Evolutionary conservation across 1,284 basidiomycete genomes (phyloP), one percentile per base, ranked within the genome.

Genomic region (Anthracocystis walkeri): DNA sequence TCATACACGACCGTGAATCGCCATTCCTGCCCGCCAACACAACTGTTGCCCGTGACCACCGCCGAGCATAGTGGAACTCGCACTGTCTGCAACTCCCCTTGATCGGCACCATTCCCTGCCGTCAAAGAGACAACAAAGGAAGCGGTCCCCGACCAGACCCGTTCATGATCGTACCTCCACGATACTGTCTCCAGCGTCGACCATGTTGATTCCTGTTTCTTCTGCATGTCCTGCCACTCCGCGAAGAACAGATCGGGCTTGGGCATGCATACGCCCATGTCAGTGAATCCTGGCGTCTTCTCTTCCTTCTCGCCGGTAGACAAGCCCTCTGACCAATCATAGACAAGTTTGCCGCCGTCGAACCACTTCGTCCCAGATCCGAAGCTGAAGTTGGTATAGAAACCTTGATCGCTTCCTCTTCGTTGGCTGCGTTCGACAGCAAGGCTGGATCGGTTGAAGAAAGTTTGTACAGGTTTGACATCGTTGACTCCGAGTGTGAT

Each of bases 321-420:
- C 3, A 5, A 8, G 12, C 18, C 20, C 40, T 46, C 14, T 14
- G 41, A 38, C 65, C 64, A 65, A 23, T 62, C 57, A 29, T 56
- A 52, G 11, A 81, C 79, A 4, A 62, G 45, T 29, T 45, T 8
- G 18, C 81, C 80, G 0, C 48, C 45, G 11, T 76, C 74, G 41
- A 59, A 80, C 80, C 80, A 83, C 7, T 48, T 52, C 0, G 53
- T 46, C 1, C 81, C 81, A 1, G 81, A 75, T 0, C 81, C 81
- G 14, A 72, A 54, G 27, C 62, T 57, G 59, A 83, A 83, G 51
- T 77, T 74, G 8, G 81, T 80, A 12, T 62, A 69, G 53, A 78
- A 81, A 11, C 59, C 57, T 5, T 18, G 4, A 1, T 25, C 16
- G 25, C 33, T 53, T 2, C 67, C 61, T 4, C 56, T 52, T 20